Evolutionary conservation across 768 basidiomycete species (phyloP), one percentile per base, ranked within the genome.

Genomic region (Rhodotorula kratochvilovae): DNA sequence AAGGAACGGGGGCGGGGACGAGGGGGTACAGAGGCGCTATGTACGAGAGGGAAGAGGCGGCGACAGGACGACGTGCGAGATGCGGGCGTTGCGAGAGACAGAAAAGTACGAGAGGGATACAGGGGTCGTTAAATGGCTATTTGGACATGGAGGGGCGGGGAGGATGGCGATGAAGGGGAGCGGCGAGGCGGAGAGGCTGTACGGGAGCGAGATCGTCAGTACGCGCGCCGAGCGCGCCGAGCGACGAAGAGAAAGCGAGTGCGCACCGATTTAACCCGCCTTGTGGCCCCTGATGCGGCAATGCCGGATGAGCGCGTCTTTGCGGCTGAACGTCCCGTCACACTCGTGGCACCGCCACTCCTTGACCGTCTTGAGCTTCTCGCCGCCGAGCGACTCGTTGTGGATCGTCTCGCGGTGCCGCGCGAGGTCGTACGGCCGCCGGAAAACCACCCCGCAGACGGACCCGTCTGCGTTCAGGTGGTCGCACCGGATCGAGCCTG

Each of bases 371-470:
- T 61, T 66, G 35, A 68, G 13, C 35, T 76, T 76, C 39, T 73
- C 71, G 5, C 75, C 69, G 23, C 35, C 43, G 15, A 71, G n/a
- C 5, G 33, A 43, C 43, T 64, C 73, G 31, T 69, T 73, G 53
- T 78, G 78, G 43, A 78, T 77, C n/a, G 75, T 78, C 64, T 77
- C 78, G 48, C 70, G 71, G 65, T 78, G 78, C 13, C 78, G 58
- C 16, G 72, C 75, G 21, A 78, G 61, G 61, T 78, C 78, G 67
- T 78, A 78, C n/a, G 78, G 77, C 43, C 78, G 63, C 2, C 76
- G 70, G 63, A 78, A 78, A 3, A 66, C 46, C 25, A 72, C 71
- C 12, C 74, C 74, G 33, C 74, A 75, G 23, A n/a, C 25, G 39
- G 45, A 21, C 2, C 70, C 63, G 23, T 63, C 64, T 12, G 60